Percentiles rank a stretch among this genome's conserved stretches.
Conservation (phyloP, 139 green algal species). For the Chlamydomonas schloesseri region DNA sequence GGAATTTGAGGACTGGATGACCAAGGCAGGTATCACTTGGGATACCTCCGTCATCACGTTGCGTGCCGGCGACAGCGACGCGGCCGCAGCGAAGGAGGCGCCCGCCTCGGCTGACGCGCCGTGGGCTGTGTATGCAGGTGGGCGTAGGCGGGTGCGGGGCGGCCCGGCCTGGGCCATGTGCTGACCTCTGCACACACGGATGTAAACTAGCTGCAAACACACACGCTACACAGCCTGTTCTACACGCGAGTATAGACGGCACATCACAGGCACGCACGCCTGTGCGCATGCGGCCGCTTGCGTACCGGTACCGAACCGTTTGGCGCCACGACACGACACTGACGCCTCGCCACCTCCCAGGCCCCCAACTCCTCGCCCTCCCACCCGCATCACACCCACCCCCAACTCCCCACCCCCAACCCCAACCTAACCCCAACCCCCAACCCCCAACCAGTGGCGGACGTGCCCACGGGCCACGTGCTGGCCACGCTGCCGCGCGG, state of each 20-base stretch:
- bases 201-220: no score
- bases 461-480: not conserved
- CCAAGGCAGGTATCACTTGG: not conserved
- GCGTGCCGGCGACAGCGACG: not conserved
- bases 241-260: not conserved
- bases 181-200: not conserved
- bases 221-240: not conserved
- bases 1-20: conserved; percentile 24
- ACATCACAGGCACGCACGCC: no score
- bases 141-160: no score
- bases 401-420: not conserved
- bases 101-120: not conserved
- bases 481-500: conserved; percentile 11
- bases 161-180: no score
- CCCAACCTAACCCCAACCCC: not conserved
- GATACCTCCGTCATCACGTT: conserved; percentile 11
- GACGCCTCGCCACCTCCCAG: no score
- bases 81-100: no score
- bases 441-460: not conserved
- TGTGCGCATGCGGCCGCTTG: no score
- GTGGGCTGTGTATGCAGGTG: conserved; percentile 18
- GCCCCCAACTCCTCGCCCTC: not conserved
- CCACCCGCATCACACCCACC: not conserved
- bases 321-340: no score
- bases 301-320: no score